These are phyloP conservation scores for Aspergillus felis DNA, from an alignment of 2,329 filamentous ascomycete species.

Conservation along the genomic window DNA sequence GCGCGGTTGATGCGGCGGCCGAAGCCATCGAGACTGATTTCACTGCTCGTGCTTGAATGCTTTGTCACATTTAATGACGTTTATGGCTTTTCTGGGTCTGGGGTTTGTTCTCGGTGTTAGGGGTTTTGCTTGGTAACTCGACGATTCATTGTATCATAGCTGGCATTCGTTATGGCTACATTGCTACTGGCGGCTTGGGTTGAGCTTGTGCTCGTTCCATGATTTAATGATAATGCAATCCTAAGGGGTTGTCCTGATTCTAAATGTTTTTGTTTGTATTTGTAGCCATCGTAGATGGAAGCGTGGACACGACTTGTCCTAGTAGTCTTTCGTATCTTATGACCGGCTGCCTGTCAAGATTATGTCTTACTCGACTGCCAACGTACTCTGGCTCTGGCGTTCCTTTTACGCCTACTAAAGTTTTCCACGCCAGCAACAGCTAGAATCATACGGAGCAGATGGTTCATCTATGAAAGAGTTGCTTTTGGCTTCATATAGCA, in stretches of 20 bases:
- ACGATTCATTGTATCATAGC: not conserved
- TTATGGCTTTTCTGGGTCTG: not conserved
- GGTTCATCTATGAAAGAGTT: not conserved
- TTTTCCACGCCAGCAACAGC: not conserved
- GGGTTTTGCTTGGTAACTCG: not conserved
- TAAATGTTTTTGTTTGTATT: too few species aligned
- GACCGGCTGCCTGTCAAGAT: too few species aligned
- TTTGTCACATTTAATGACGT: slow-evolving; percentile 7
- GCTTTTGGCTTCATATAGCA: not conserved
- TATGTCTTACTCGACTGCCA: not conserved
- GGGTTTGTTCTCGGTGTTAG: not conserved
- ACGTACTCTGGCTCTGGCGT: not conserved
- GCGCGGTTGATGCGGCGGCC: slow-evolving; percentile 59
- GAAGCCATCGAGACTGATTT: slow-evolving; percentile 73
- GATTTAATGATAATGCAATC: not conserved
- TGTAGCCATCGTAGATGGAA: not conserved
- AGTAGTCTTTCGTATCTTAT: not conserved
- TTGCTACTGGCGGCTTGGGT: not conserved
- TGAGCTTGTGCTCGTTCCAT: not conserved
- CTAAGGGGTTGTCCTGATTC: not conserved
- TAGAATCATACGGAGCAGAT: not conserved
- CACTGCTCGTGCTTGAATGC: slow-evolving; percentile 57
- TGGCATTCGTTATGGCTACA: not conserved
- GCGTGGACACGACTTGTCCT: not conserved
- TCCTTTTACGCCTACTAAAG: not conserved